Evolutionary conservation across 1,284 basidiomycete species (phyloP), one percentile per base, ranked within the genome.

Genomic region (Naganishia liquefaciens): DNA sequence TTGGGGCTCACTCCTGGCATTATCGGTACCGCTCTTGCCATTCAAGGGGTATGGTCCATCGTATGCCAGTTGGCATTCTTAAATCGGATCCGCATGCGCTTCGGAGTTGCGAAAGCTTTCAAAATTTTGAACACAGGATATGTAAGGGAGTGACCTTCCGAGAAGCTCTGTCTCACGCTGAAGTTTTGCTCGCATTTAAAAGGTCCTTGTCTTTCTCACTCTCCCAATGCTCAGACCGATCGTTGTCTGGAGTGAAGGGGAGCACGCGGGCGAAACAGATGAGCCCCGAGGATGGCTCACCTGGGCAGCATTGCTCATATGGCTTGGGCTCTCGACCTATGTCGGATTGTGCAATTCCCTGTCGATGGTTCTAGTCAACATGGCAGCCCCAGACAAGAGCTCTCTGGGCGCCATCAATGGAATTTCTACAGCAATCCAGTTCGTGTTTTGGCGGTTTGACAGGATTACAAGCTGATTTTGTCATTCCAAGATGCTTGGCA

Each of bases 341-440:
- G 69, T 75, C 7, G 70, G 68, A 1, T 67, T 77, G 67, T 65
- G 69, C 17, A 70, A 68, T 23, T 71, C 70, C 46, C 54, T 76
- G 9, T 66, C 75, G 54, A 77, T 76, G 75, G 76, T 75, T 5
- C 62, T 77, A 11, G 71, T 77, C 49, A 77, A 77, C 60, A 70
- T 71, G 64, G 65, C 70, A 4, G 70, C 72, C 55, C 76, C 76
- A 2, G 75, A 76, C 60, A 70, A 69, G 49, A 69, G 71, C 11
- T 73, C 76, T 17, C 61, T 77, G 7, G 76, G 76, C 1, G 75
- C 73, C n/a, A 71, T 77, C n/a, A 76, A 77, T 53, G 76, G 76
- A 3, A 73, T 77, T 23, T 65, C 68, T 9, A 76, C 75, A 0
- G 73, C 75, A 15, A 71, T 76, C 71, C 61, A 71, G 73, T 73